Base-by-base conservation (phyloP, 345 rosid genomes). In the Lepidium didymum region DNA sequence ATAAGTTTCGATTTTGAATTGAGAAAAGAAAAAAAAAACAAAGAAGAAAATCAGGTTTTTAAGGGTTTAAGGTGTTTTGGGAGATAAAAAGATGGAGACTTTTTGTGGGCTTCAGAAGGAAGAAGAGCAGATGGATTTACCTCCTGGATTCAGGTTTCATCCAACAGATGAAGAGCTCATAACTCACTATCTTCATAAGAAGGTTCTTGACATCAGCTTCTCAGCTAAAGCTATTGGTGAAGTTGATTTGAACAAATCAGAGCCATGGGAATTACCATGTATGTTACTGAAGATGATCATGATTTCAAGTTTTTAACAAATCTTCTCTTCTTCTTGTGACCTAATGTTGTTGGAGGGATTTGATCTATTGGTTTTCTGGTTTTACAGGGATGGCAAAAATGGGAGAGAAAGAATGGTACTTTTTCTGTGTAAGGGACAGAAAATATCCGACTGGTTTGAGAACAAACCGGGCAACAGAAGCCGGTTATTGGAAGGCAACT, bases 351-450 rank as follows among this genome's bases (percentile, higher is more conserved):
- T 46, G 23, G 18, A 5, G 7, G 64, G 25, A 27, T 27, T 21
- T 55, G 11, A 21, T 56, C 10, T 36, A 19, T 9, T 25, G 4
- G 2, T 14, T 52, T 21, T 34, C 64, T 25, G 65, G 35, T 57
- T 12, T 6, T 68, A 56, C 14, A 93, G 99, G 88, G 95, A 93
- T 87, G 77, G 97, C 99, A 12, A 93, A 91, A 76, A 85, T 91
- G 96, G 97, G 97, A n/a, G 97, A 90, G 78, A 93, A 85, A 77
- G 97, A 93, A 19, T 93, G 98, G 98, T 90, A 93, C 45, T 93
- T 93, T 59, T 93, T 93, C 87, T 90, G 96, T 64, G 69, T 83
- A 61, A 90, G 94, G 69, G 97, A 90, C 47, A 84, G 89, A 73
- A 93, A 93, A 62, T 93, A 93, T 75, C 97, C 98, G 7, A 91